phyloP scores from a whole-genome alignment of 2,329 filamentous ascomycete species.

The Aspergillus arachidicola region DNA sequence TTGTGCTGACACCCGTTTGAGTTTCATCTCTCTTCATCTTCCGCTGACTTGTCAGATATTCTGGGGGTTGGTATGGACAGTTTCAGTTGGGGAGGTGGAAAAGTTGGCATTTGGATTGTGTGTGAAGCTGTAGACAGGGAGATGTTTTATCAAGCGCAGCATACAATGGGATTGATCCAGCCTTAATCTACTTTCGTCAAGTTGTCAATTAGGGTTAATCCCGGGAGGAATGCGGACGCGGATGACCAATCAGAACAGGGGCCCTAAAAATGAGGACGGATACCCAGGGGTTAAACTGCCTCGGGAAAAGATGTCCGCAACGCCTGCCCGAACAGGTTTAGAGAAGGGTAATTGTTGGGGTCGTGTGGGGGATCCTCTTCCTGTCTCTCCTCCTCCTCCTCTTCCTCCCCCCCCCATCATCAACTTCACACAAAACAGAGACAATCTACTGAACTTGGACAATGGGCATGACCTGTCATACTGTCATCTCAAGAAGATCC shows the following conservation, averaged over 20 bases:
- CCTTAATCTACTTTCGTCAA: too few species aligned
- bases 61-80: neutral
- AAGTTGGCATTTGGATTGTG: neutral
- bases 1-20: neutral
- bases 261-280: neutral
- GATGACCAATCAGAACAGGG: neutral
- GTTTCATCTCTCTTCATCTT: neutral
- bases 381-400: neutral
- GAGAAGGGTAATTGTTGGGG: neutral
- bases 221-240: too few species aligned
- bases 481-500: neutral
- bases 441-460: neutral
- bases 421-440: neutral
- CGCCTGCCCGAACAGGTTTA: neutral
- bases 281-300: neutral
- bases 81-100: neutral
- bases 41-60: neutral
- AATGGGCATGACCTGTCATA: neutral
- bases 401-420: neutral
- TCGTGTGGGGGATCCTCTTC: neutral
- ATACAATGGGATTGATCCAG: too few species aligned
- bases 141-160: too few species aligned
- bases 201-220: neutral
- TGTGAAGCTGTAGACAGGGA: too few species aligned
- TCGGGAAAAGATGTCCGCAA: neutral